phyloP scores from a whole-genome alignment of 306 rosid genomes.

The Quercus rubra region DNA sequence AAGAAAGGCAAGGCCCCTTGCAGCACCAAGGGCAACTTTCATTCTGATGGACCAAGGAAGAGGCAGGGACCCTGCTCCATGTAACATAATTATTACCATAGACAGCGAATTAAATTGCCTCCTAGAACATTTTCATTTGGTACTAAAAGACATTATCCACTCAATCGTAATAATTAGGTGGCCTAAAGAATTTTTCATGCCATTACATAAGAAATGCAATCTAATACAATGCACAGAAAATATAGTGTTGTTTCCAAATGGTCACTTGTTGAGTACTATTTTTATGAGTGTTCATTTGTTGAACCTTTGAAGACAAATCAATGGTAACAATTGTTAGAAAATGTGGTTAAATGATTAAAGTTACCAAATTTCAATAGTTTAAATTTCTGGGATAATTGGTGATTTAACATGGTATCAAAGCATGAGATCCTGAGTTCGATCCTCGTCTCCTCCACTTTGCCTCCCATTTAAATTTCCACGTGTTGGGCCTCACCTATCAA shows the following conservation, averaged over 20 bases:
- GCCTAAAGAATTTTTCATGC: neutral
- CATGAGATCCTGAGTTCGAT: too few relatives aligned
- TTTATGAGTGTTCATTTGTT: neutral
- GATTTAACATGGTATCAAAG: too few relatives aligned
- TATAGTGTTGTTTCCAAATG: neutral
- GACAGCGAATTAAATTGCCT: neutral
- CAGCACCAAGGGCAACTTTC: constrained; percentile 59
- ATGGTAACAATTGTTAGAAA: neutral
- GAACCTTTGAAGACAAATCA: neutral
- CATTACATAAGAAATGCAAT: neutral
- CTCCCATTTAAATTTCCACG: too few relatives aligned
- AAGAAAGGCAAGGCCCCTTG: constrained; percentile 66
- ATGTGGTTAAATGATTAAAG: too few relatives aligned
- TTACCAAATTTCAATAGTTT: too few relatives aligned
- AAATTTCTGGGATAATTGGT: too few relatives aligned
- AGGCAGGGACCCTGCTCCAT: constrained; percentile 17
- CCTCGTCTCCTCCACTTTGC: too few relatives aligned
- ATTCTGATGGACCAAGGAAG: constrained; percentile 62
- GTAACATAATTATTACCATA: neutral
- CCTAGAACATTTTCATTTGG: neutral
- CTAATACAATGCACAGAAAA: neutral
- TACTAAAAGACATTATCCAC: neutral
- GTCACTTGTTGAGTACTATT: neutral
- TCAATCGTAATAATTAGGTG: neutral
- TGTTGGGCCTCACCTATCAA: too few relatives aligned